phyloP scores from a whole-genome alignment of 495 filamentous ascomycete genomes.

The Daldinia bambusicola region DNA sequence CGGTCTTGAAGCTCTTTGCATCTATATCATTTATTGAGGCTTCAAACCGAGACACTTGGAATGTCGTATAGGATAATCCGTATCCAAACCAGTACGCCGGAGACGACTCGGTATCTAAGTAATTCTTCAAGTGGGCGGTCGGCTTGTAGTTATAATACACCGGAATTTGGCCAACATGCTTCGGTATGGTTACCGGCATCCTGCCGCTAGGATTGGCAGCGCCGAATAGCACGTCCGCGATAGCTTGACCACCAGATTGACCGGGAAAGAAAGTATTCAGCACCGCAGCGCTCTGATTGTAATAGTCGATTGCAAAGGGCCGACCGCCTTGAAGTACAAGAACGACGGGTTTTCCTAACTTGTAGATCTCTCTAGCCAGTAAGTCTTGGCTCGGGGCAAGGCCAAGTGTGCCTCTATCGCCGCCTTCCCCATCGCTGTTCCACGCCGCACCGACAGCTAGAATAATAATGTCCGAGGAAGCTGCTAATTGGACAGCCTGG shows the following conservation, averaged over 20 bases:
- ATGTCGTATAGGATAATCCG: slow-evolving; percentile 54
- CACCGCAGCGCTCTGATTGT: slow-evolving; percentile 51
- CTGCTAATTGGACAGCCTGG: slow-evolving; percentile 51
- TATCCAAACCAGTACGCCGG: slow-evolving; percentile 53
- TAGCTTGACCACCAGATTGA: slow-evolving; percentile 60
- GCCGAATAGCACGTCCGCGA: slow-evolving; percentile 59
- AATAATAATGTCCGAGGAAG: slow-evolving; percentile 53
- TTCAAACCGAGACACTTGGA: slow-evolving; percentile 44
- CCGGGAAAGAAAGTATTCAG: slow-evolving; percentile 55
- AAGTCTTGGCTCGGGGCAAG: slow-evolving; percentile 49
- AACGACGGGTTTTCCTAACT: slow-evolving; percentile 53
- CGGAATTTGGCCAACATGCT: slow-evolving; percentile 50
- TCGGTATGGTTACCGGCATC: slow-evolving; percentile 53
- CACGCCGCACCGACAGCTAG: slow-evolving; percentile 56
- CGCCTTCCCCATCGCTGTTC: slow-evolving; percentile 59
- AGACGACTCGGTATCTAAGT: slow-evolving; percentile 47
- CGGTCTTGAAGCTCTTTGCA: slow-evolving; percentile 33
- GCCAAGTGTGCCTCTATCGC: slow-evolving; percentile 54
- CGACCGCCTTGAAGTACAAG: slow-evolving; percentile 57
- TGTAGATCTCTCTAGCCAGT: slow-evolving; percentile 52
- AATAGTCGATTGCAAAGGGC: slow-evolving; percentile 55
- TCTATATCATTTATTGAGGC: slow-evolving; percentile 23
- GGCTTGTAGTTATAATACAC: slow-evolving; percentile 57
- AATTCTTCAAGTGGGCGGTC: slow-evolving; percentile 46
- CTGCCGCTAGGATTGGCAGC: slow-evolving; percentile 56